These are phyloP conservation scores for Hanseniaspora hatyaiensis DNA, from an alignment of 805 yeast species.

Conservation along the genomic window DNA sequence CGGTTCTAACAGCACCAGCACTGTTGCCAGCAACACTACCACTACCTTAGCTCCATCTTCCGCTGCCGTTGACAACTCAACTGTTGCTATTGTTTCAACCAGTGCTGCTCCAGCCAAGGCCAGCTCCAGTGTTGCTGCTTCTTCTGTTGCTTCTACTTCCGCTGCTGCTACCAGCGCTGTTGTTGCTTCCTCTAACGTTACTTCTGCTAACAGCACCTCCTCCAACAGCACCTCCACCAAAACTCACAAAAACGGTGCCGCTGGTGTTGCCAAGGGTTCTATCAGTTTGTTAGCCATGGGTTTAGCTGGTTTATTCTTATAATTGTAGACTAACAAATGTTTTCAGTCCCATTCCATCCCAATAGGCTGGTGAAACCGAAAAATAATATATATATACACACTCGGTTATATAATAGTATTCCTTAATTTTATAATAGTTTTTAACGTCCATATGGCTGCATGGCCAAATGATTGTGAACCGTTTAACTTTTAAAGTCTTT, in stretches of 20 bases:
- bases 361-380: too few species aligned
- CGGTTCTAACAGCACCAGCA: slow-evolving; percentile 7
- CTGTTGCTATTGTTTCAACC: background rate
- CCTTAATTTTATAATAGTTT: too few species aligned
- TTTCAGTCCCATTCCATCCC: too few species aligned
- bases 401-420: too few species aligned
- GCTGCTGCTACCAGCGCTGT: background rate
- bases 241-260: slow-evolving; percentile 13
- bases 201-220: slow-evolving; percentile 7
- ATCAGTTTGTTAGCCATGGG: slow-evolving; percentile 15
- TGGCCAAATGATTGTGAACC: too few species aligned
- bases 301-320: slow-evolving; percentile 10
- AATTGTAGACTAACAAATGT: too few species aligned
- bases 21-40: slow-evolving; percentile 16
- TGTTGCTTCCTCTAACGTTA: background rate
- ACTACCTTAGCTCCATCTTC: slow-evolving; percentile 20
- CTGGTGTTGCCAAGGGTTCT: slow-evolving; percentile 5
- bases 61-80: too few species aligned
- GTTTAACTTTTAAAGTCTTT: too few species aligned
- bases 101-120: background rate
- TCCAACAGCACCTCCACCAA: slow-evolving; percentile 5
- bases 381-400: too few species aligned
- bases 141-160: background rate
- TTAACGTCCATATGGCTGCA: too few species aligned
- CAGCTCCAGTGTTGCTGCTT: slow-evolving; percentile 1